phyloP scores from a whole-genome alignment of 2,329 filamentous ascomycete genomes.

The Microsporum canis region DNA sequence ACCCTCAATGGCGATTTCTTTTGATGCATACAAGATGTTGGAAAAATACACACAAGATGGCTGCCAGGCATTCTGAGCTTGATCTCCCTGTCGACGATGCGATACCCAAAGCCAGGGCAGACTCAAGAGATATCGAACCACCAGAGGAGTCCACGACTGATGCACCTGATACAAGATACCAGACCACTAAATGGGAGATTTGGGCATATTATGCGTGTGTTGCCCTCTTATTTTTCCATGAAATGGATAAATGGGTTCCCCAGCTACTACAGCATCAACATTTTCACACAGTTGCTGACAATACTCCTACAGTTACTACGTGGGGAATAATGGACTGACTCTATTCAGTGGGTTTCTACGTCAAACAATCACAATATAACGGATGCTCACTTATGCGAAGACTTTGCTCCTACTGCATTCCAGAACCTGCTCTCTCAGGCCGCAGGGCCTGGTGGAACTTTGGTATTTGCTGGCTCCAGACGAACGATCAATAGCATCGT shows the following conservation, averaged over 20 bases:
- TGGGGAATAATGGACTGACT: constrained; percentile 53
- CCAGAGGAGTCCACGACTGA: constrained; percentile 37
- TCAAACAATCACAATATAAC: background rate
- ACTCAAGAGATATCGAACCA: background rate
- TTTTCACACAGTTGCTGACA: background rate
- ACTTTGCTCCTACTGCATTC: constrained; percentile 53
- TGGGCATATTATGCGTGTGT: constrained; percentile 46
- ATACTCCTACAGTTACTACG: constrained; percentile 43
- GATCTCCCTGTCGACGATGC: background rate
- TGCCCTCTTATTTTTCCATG: constrained; percentile 4
- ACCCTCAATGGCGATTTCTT: background rate
- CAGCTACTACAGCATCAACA: constrained; percentile 9
- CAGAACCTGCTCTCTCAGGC: constrained; percentile 54
- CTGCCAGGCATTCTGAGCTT: background rate
- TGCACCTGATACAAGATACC: constrained; percentile 39
- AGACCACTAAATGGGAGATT: constrained; percentile 44
- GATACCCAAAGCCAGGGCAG: background rate
- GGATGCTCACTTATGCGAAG: constrained; percentile 7
- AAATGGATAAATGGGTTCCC: constrained; percentile 10
- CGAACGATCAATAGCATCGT: constrained; percentile 49
- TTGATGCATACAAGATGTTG: background rate
- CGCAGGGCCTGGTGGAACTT: constrained; percentile 41
- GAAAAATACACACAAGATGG: background rate
- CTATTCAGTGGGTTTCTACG: constrained; percentile 41
- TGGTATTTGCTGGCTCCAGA: constrained; percentile 45